Evolutionary conservation across 1,139 yeast species (phyloP).

Genomic region (Yamadazyma triangularis): DNA sequence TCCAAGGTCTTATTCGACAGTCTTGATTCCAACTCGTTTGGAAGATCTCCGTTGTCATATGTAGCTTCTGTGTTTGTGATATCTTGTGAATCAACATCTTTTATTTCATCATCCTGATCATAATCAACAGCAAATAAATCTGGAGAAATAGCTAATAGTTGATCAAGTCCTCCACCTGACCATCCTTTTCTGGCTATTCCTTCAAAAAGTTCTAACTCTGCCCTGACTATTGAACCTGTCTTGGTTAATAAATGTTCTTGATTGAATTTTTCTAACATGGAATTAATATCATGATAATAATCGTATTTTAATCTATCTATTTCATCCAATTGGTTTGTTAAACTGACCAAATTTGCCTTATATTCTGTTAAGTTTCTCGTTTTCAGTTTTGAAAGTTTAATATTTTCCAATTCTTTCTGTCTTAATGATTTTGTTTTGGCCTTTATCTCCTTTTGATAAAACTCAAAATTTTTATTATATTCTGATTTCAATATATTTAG

Average conservation of each 20-base stretch:
- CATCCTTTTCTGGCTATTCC: slow-evolving; percentile 81
- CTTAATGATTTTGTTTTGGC: slow-evolving; percentile 48
- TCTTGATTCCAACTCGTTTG: slow-evolving; percentile 2
- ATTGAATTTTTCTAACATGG: slow-evolving; percentile 37
- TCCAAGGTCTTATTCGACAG: slow-evolving; percentile 10
- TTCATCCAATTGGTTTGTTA: slow-evolving; percentile 74
- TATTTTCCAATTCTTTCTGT: slow-evolving; percentile 52
- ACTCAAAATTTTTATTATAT: slow-evolving; percentile 41
- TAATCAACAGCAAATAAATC: slow-evolving; percentile 42
- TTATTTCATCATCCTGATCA: slow-evolving; percentile 10
- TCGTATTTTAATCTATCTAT: slow-evolving; percentile 73
- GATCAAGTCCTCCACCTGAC: slow-evolving; percentile 83
- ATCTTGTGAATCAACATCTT: background rate
- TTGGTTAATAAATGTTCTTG: slow-evolving; percentile 49
- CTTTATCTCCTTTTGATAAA: slow-evolving; percentile 52
- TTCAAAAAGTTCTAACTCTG: slow-evolving; percentile 77
- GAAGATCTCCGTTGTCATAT: slow-evolving; percentile 1
- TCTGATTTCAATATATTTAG: slow-evolving; percentile 36
- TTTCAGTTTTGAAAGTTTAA: slow-evolving; percentile 50
- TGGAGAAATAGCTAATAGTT: slow-evolving; percentile 49
- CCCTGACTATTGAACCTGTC: slow-evolving; percentile 65
- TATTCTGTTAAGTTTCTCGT: slow-evolving; percentile 60
- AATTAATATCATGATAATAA: slow-evolving; percentile 63
- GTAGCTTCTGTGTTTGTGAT: slow-evolving; percentile 6
- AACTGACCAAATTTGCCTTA: slow-evolving; percentile 57